A percentile compares a stretch with the other conserved stretches of the same genome.
Conservation (phyloP, 148 eudicot species). For the Arbutus unedo region DNA sequence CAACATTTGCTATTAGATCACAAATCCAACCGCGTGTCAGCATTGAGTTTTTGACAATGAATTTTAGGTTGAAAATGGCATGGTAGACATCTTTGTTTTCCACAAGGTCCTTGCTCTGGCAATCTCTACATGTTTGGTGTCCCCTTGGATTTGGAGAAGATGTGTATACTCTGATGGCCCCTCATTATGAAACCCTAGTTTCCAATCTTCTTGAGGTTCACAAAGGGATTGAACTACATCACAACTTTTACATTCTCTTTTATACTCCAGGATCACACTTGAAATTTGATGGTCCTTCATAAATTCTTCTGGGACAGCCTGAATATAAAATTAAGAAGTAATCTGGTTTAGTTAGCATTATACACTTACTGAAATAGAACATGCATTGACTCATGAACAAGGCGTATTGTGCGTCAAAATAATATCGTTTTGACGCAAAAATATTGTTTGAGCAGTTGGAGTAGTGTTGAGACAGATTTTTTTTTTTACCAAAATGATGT, state of each 20-base stretch:
- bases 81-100: slow-evolving; percentile 31
- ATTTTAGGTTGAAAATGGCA: slow-evolving; percentile 15
- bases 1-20: no score
- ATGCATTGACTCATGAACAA: no score
- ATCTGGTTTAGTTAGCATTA: no score
- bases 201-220: slow-evolving; percentile 36
- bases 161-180: slow-evolving; percentile 34
- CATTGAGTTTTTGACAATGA: neutral
- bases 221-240: slow-evolving; percentile 61
- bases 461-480: no score
- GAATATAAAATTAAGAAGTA: neutral
- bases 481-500: no score
- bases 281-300: slow-evolving; percentile 49
- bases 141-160: slow-evolving; percentile 39
- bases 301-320: slow-evolving; percentile 46
- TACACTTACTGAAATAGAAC: no score
- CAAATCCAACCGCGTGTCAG: no score
- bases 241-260: slow-evolving; percentile 71
- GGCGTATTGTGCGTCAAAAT: no score
- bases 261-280: slow-evolving; percentile 51
- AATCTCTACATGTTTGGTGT: slow-evolving; percentile 49
- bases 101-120: slow-evolving; percentile 66
- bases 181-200: slow-evolving; percentile 13
- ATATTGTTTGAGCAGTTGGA: no score
- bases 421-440: no score